Evolutionary conservation across 2,329 filamentous ascomycete genomes (phyloP), one percentile per base, ranked within the genome.

Genomic region (Kalmusia sp.): DNA sequence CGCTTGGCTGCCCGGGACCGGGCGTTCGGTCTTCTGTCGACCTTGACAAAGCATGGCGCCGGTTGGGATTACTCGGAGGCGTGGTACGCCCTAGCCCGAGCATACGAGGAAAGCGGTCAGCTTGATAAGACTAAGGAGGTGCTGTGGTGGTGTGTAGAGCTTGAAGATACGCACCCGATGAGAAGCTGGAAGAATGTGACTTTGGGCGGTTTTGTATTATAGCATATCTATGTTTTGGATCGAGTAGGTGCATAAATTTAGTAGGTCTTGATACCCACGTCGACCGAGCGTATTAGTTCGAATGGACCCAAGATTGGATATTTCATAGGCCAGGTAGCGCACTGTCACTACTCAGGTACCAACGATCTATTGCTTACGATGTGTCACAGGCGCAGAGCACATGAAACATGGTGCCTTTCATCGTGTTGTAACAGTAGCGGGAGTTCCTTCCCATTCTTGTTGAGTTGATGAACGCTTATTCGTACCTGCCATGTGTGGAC

Each of bases 131-230:
- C 95, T 12, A 96, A 93, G 77, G 90, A 95, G 63, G 92, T 93
- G 39, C 82, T 98, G 6, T 98, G 95, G 95, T 98, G 93, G 92
- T 96, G 93, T 65, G 90, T 99, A 11, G 92, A 97, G 75, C 80
- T 99, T 25, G 95, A 98, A 71, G 93, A 99, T 71, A 87, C 86
- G 6, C 86, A 85, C 59, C 91, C 89, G 0, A 84, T 96, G 41
- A 85, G 95, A 52, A 83, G 85, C 53, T 98, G 93, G 95, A 83
- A 80, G 25, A 87, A 84, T 61, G 82, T 92, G 24, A 87, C 64
- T 2, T 43, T 65, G 12, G 71, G 71, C 17, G 68, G 70, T 0
- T 70, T 71, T 44, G 70, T 72, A 14, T 34, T 73, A 41, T 74
- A 62, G 58, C 28, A 19, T 33, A 19, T 45, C 24, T 28, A 12